Evolutionary conservation across 345 rosid species (phyloP), one percentile per base, ranked within the genome.

Genomic region (Passiflora organensis): DNA sequence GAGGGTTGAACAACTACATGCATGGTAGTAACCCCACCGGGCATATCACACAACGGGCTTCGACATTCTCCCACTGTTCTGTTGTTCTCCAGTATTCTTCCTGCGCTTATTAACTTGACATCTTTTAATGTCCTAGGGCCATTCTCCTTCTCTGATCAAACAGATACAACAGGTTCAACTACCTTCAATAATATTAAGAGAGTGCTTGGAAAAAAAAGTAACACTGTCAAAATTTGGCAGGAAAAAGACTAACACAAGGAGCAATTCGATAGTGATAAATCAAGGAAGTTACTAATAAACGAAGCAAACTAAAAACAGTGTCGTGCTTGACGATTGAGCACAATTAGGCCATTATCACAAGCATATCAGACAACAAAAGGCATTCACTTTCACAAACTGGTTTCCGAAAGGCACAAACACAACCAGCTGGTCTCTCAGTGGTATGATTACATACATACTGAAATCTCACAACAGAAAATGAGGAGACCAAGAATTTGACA

Each of bases 21-120:
- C 96, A 93, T 93, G 34, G 99, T 93, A 64, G 94, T 93, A 54
- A 93, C 87, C 43, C 91, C 87, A 25, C 89, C 94, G 15, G 87
- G 89, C 25, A 81, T 71, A 65, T 81, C 89, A 63, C 85, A 80
- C 19, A 93, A 76, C 5, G 96, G 94, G 64, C 87, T 89, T 61
- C 72, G 84, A 63, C 94, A 93, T 57, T 86, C 96, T 21, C 81
- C 85, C 32, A 89, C 64, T 2, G 86, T 89, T 74, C 78, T 82
- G 76, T 62, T 86, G 80, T 86, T 93, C 65, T 86, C 99, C 70
- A 93, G 76, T 71, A 93, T 76, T 68, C 81, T 93, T 58, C 99
- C 99, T 1, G 91, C 99, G 34, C 91, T 89, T 51, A 93, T 93
- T 68, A 93, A 62, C 82, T 89, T 93, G 43, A 93, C 81, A 47